A percentile compares a stretch with the other conserved stretches of the same genome.
Conservation (phyloP, 345 rosid genomes). For the Ricinus communis region DNA sequence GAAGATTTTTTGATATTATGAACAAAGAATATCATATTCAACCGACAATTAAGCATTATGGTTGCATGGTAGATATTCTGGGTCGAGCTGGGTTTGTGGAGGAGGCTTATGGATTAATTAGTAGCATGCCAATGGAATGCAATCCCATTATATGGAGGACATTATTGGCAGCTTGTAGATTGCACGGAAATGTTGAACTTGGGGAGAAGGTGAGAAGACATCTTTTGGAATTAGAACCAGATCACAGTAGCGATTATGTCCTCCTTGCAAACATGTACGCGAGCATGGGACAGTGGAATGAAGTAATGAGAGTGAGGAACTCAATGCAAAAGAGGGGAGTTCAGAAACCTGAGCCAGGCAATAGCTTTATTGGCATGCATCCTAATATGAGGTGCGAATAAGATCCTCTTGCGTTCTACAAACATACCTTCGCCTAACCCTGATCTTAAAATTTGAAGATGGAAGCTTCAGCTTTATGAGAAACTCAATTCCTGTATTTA, state of each 20-base stretch:
- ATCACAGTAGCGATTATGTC: constrained; percentile 41
- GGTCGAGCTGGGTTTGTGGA: constrained; percentile 44
- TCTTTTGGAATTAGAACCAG: constrained; percentile 33
- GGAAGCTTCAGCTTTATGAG: too few relatives aligned
- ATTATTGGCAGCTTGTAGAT: constrained; percentile 33
- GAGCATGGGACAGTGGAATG: constrained; percentile 35
- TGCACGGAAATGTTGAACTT: constrained; percentile 37
- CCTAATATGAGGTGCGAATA: not conserved
- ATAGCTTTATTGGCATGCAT: constrained; percentile 20
- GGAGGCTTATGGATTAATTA: constrained; percentile 39
- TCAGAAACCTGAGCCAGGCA: constrained; percentile 41
- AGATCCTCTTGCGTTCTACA: too few relatives aligned
- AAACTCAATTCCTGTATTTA: too few relatives aligned
- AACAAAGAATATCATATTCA: constrained; percentile 24
- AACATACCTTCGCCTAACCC: too few relatives aligned
- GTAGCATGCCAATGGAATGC: constrained; percentile 31
- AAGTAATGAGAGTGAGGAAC: constrained; percentile 29
- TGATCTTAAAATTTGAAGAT: too few relatives aligned
- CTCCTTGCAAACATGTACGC: constrained; percentile 44
- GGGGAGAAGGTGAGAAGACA: constrained; percentile 32
- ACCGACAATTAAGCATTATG: constrained; percentile 42
- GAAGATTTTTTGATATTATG: constrained; percentile 41
- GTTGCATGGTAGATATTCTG: constrained; percentile 48
- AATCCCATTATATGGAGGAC: constrained; percentile 46
- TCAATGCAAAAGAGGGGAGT: constrained; percentile 30